phyloP scores from a whole-genome alignment of 148 eudicot species.

The Heliosperma pusillum region DNA sequence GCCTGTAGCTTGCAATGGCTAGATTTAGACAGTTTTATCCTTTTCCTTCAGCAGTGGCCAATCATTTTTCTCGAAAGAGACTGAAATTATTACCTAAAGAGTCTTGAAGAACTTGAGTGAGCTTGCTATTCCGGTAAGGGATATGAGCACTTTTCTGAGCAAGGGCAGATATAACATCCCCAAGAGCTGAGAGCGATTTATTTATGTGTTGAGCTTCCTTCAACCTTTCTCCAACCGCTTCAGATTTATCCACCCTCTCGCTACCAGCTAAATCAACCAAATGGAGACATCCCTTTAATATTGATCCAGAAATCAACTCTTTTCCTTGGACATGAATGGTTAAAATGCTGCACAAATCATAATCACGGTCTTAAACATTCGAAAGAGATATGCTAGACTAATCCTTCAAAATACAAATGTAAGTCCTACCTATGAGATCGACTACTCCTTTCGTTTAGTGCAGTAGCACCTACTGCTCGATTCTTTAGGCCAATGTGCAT shows the following conservation, averaged over 20 bases:
- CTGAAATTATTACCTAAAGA: slow-evolving; percentile 62
- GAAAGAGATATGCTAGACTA: neutral
- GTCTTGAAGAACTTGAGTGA: slow-evolving; percentile 95
- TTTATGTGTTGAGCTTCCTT: slow-evolving; percentile 98
- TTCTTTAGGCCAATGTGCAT: slow-evolving; percentile 82
- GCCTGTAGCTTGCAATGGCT: neutral
- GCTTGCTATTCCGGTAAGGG: slow-evolving; percentile 98
- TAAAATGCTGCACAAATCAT: slow-evolving; percentile 52
- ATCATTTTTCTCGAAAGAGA: neutral
- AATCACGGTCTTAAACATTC: neutral
- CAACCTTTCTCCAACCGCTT: slow-evolving; percentile 93
- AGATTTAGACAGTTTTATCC: neutral
- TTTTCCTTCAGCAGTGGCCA: neutral
- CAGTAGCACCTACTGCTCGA: slow-evolving; percentile 98
- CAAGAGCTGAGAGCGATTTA: slow-evolving; percentile 90
- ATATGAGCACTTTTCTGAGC: slow-evolving; percentile 92
- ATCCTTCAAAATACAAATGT: neutral
- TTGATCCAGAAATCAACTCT: slow-evolving; percentile 71
- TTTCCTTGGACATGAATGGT: slow-evolving; percentile 93
- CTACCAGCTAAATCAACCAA: slow-evolving; percentile 98
- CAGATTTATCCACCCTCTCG: slow-evolving; percentile 93
- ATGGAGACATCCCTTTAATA: slow-evolving; percentile 83
- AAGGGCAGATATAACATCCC: slow-evolving; percentile 91
- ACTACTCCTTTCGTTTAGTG: slow-evolving; percentile 91
- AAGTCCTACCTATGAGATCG: slow-evolving; percentile 78